phyloP scores from a whole-genome alignment of 768 basidiomycete genomes.

The Hygrophoropsis aurantiaca region DNA sequence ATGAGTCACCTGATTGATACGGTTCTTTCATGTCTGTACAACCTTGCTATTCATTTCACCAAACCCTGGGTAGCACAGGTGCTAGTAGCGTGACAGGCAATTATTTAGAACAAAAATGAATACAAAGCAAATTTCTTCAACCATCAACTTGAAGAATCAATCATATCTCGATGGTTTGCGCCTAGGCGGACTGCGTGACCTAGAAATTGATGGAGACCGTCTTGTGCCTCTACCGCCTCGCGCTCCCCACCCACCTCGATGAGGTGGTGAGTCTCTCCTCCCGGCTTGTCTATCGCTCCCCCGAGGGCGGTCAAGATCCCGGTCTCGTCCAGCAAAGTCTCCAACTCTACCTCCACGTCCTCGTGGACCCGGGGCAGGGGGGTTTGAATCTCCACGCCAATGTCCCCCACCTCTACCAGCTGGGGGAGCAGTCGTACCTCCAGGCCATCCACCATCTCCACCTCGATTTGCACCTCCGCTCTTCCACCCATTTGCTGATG shows the following conservation, averaged over 20 bases:
- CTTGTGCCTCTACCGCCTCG: conserved; percentile 42
- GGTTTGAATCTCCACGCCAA: conserved; percentile 72
- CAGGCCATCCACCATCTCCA: conserved; percentile 52
- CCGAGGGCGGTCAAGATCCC: conserved; percentile 35
- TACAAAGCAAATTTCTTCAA: no score
- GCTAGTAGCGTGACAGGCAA: no score
- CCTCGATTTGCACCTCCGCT: conserved; percentile 34
- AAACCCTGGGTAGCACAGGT: no score
- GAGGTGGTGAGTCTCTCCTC: conserved; percentile 47
- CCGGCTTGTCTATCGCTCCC: conserved; percentile 51
- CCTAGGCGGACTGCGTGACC: conserved; percentile 44
- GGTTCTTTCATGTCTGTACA: no score
- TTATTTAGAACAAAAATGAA: no score
- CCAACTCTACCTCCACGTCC: conserved; percentile 41
- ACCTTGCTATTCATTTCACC: no score
- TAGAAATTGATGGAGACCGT: conserved; percentile 34
- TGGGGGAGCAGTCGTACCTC: conserved; percentile 35
- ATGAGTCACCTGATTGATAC: no score
- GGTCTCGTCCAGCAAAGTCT: conserved; percentile 34
- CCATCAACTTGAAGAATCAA: no score
- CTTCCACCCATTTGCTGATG: conserved; percentile 37
- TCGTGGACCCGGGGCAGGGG: conserved; percentile 40
- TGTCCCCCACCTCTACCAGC: conserved; percentile 63
- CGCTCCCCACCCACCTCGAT: conserved; percentile 40
- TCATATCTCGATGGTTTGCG: conserved; percentile 34